A percentile compares a stretch with the other conserved stretches of the same genome.
phyloP scores from a whole-genome alignment of 257 asterid species.

The Scutellaria barbata region DNA sequence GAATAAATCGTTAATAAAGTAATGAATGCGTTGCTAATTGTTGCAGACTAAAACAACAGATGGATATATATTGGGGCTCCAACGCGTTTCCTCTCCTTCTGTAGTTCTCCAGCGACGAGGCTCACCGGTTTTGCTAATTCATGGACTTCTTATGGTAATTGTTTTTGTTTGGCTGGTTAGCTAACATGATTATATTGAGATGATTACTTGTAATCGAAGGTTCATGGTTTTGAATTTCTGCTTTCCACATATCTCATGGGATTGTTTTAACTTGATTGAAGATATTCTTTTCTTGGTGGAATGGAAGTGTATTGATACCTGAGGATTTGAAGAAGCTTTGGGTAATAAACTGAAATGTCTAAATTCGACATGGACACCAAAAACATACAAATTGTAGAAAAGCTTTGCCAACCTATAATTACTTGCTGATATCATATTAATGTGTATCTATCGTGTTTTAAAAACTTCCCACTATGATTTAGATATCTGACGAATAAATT shows the following conservation, averaged over 20 bases:
- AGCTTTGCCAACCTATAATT: neutral
- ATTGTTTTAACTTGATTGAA: conserved; percentile 15
- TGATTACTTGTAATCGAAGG: neutral
- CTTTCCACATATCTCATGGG: neutral
- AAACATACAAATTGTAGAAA: neutral
- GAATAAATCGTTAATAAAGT: neutral
- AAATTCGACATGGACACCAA: neutral
- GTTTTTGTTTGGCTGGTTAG: neutral
- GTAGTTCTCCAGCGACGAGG: conserved; percentile 42
- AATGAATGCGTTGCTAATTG: conserved; percentile 1
- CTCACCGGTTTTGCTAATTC: conserved; percentile 83
- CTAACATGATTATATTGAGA: conserved; percentile 5
- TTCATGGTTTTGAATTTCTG: conserved; percentile 6
- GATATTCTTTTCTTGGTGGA: conserved; percentile 30
- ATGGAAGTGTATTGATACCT: neutral
- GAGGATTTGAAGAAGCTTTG: conserved; percentile 14
- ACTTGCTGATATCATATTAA: neutral
- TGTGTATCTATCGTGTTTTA: neutral
- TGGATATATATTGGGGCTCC: conserved; percentile 89
- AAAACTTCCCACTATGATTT: neutral
- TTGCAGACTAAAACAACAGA: conserved; percentile 74
- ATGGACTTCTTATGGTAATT: conserved; percentile 89
- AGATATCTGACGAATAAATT: neutral
- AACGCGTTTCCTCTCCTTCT: conserved; percentile 77
- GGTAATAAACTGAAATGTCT: neutral